These are phyloP conservation scores for Pythium periplocum DNA, from an alignment of 352 stramenopile species.

Conservation along the genomic window DNA sequence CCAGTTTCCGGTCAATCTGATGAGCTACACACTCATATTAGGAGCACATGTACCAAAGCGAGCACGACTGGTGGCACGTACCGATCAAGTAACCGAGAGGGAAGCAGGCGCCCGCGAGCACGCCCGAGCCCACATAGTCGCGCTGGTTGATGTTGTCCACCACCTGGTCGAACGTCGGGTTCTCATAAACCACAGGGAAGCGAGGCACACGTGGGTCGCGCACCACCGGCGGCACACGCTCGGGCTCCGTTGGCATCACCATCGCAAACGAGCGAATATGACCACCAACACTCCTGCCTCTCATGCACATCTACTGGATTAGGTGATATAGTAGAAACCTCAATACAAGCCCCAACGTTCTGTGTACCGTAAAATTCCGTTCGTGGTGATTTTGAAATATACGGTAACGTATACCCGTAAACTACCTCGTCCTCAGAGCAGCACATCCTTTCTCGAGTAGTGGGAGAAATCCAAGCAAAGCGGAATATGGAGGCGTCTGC, in stretches of 20 bases:
- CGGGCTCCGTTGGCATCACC: constrained; percentile 13
- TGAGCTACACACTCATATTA: constrained; percentile 22
- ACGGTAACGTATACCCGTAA: too few relatives aligned
- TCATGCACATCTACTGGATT: too few relatives aligned
- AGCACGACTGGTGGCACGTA: constrained; percentile 11
- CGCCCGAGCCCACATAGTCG: constrained; percentile 39
- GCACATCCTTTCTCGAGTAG: too few relatives aligned
- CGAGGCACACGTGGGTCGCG: constrained; percentile 52
- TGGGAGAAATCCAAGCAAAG: too few relatives aligned
- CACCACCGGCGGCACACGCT: constrained; percentile 37
- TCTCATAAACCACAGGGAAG: constrained; percentile 62
- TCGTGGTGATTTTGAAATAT: too few relatives aligned
- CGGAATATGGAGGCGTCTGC: background rate
- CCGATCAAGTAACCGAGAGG: constrained; percentile 70
- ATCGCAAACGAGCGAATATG: background rate
- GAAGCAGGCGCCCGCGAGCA: constrained; percentile 45
- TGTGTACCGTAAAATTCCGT: too few relatives aligned
- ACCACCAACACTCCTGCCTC: too few relatives aligned
- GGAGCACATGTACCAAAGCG: background rate
- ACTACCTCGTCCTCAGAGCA: too few relatives aligned
- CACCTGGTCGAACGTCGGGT: constrained; percentile 59
- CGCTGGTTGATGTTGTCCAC: constrained; percentile 43
- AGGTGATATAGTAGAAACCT: too few relatives aligned
- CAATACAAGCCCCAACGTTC: too few relatives aligned
- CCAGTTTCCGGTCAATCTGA: constrained; percentile 56